Evolutionary conservation across 768 basidiomycete species (phyloP), one percentile per base, ranked within the genome.

Genomic region (Hericium erinaceus): DNA sequence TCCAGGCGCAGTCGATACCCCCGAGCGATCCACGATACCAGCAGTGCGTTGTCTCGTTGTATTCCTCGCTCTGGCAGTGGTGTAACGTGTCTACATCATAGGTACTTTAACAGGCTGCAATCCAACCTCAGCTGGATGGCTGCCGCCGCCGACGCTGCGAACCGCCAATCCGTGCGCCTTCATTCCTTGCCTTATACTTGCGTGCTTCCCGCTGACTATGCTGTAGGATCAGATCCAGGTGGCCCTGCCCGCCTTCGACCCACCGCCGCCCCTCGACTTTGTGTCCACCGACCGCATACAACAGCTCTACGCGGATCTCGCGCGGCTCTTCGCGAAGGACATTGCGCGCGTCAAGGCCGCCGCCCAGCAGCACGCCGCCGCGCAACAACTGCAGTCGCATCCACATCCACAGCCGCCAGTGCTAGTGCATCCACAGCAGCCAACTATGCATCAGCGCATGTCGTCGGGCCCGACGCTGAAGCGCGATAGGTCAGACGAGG

Each of bases 121-220:
- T 78, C 82, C 33, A 91, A 90, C 67, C 74, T 91, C 13, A 73
- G 78, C 2, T 89, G 83, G 83, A 69, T 89, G 61, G 85, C 85
- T 49, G 78, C 81, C 18, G 80, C 79, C n/a, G 83, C 81, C 44
- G 87, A 89, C 62, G 76, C 28, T 1, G 28, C 75, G 16, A 74
- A 68, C 48, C 76, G 75, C 52, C 75, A 73, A 64, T 73, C 71
- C 40, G 82, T 83, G 72, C 52, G 78, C 70, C 56, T 22, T 57
- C 48, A 28, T 40, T 40, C 11, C 48, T 55, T 24, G 48, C 4
- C 15, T 24, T 20, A 8, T 13, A 0, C 5, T 9, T 49, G n/a
- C 15, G 16, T 49, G 48, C 48, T 49, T 28, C 12, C 26, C 48
- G 12, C 20, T 33, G 28, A 33, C 28, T 8, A 1, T 5, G 28